Conservation (phyloP, 768 basidiomycete genomes). For the Agrocybe chaxingu region DNA sequence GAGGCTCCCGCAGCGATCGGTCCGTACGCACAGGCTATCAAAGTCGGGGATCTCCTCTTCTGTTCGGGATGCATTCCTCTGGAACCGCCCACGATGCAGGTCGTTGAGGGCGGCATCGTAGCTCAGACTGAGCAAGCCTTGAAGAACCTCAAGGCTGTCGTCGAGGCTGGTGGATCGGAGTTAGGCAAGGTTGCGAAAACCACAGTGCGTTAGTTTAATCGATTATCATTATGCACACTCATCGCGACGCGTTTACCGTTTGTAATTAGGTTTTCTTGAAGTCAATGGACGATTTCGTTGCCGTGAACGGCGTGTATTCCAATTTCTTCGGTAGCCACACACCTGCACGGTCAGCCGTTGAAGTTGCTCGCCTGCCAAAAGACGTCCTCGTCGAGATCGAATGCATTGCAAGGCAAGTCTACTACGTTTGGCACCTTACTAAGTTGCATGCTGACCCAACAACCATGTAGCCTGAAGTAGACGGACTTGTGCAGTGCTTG, state of each 20-base stretch:
- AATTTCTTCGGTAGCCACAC: constrained; percentile 87
- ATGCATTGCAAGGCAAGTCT: constrained; percentile 70
- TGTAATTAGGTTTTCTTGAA: constrained; percentile 79
- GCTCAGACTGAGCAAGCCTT: constrained; percentile 82
- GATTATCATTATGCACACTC: background rate
- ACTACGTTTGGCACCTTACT: background rate
- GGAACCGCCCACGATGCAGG: constrained; percentile 64
- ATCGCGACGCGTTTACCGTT: background rate
- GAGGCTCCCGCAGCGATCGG: constrained; percentile 80
- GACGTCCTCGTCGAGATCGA: constrained; percentile 94
- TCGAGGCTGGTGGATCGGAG: constrained; percentile 79
- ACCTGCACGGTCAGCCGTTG: constrained; percentile 90
- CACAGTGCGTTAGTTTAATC: constrained; percentile 55
- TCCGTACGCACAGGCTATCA: constrained; percentile 87
- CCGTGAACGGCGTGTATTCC: constrained; percentile 80
- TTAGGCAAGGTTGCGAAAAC: constrained; percentile 86
- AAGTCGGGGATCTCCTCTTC: constrained; percentile 81
- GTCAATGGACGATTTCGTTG: constrained; percentile 84
- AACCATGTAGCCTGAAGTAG: constrained; percentile 29
- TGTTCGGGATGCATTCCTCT: constrained; percentile 87
- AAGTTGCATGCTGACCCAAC: background rate
- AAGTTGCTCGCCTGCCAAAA: constrained; percentile 85
- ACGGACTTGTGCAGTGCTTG: background rate
- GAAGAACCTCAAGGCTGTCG: constrained; percentile 79
- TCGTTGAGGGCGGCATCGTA: constrained; percentile 74